These are phyloP conservation scores for Pseudogymnoascus sp. DNA, from an alignment of 2,329 filamentous ascomycete species.

Conservation along the genomic window DNA sequence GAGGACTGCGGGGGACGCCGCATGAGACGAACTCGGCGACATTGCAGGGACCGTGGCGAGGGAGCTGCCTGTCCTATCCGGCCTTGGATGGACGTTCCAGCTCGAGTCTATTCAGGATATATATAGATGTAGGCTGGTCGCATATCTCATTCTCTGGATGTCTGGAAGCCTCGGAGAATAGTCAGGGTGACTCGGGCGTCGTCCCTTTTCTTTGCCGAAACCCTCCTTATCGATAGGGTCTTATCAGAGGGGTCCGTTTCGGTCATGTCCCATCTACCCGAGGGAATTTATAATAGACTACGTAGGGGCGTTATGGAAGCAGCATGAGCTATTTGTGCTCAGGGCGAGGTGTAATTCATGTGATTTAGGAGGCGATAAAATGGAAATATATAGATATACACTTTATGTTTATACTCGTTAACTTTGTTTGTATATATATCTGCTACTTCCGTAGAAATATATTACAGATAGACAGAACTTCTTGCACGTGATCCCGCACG, in stretches of 20 bases:
- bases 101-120: constrained; percentile 5
- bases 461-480: background rate
- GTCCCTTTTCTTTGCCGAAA: constrained; percentile 9
- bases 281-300: background rate
- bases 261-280: constrained; percentile 1
- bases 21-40: constrained; percentile 2
- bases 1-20: background rate
- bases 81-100: constrained; percentile 4
- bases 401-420: background rate
- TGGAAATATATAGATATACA: background rate
- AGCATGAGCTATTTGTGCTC: background rate
- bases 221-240: constrained; percentile 9
- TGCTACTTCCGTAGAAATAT: too few relatives aligned
- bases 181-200: constrained; percentile 2
- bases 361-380: background rate
- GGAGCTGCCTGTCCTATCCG: constrained; percentile 6
- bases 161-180: background rate
- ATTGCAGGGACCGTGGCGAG: background rate
- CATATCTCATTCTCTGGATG: background rate
- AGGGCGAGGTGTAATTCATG: background rate
- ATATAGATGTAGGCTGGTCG: background rate
- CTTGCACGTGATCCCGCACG: constrained; percentile 5
- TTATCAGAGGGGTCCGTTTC: constrained; percentile 8
- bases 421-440: background rate
- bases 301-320: background rate